Conservation (phyloP, 2,329 filamentous ascomycete species). For the Colletotrichum neosansevieriae region DNA sequence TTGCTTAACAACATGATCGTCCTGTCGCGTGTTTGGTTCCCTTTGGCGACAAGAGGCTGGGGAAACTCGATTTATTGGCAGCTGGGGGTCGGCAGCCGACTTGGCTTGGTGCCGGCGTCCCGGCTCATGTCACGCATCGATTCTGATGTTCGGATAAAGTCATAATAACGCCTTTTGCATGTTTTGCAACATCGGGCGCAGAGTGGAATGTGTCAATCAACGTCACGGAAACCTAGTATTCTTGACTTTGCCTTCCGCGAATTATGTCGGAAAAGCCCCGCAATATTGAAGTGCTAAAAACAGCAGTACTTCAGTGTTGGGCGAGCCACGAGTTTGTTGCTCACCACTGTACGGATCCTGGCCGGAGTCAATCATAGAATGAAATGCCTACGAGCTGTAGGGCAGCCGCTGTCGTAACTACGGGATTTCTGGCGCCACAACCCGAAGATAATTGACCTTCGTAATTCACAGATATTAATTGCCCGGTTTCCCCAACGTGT, state of each 20-base stretch:
- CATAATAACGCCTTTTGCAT: slow-evolving; percentile 17
- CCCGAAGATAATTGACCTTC: neutral
- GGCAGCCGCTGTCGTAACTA: slow-evolving; percentile 7
- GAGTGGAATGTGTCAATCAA: slow-evolving; percentile 22
- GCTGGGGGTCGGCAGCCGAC: slow-evolving; percentile 9
- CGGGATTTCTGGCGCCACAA: slow-evolving; percentile 14
- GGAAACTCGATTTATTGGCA: slow-evolving; percentile 17
- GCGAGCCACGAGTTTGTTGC: too few relatives aligned
- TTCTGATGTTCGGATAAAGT: neutral
- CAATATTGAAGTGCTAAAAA: too few relatives aligned
- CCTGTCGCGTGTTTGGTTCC: slow-evolving; percentile 19
- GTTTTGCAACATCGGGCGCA: slow-evolving; percentile 11
- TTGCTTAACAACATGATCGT: neutral
- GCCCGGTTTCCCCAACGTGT: neutral
- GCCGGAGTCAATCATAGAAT: neutral
- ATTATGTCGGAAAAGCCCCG: too few relatives aligned
- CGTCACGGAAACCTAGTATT: neutral
- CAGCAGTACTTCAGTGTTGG: too few relatives aligned
- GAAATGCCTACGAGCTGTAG: neutral
- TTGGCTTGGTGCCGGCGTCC: slow-evolving; percentile 33
- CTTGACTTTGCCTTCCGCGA: too few relatives aligned
- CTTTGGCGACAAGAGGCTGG: slow-evolving; percentile 19
- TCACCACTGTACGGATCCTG: too few relatives aligned
- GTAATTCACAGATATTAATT: slow-evolving; percentile 11
- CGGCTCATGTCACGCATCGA: slow-evolving; percentile 10